A percentile compares a stretch with the other conserved stretches of the same genome.
phyloP scores from a whole-genome alignment of 1,139 yeast species.

The Suhomyces bribrorum region DNA sequence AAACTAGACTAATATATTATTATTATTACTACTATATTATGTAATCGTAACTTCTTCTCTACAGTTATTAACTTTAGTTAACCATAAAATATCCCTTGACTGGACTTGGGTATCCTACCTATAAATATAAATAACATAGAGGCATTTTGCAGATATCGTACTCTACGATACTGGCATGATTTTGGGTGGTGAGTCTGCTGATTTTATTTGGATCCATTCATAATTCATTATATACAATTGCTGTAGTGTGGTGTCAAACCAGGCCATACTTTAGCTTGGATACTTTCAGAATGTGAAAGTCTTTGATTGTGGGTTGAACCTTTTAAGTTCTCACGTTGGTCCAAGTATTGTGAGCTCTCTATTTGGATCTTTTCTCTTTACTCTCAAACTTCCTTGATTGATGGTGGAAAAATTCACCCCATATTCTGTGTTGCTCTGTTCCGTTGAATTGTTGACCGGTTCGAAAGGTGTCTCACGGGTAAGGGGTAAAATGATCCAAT shows the following conservation, averaged over 20 bases:
- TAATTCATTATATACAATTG: background rate
- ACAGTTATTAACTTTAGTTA: too few species aligned
- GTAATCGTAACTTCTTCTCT: too few species aligned
- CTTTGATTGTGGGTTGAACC: background rate
- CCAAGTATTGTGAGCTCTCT: conserved; percentile 6
- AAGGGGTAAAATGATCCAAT: conserved; percentile 37
- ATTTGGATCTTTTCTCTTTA: conserved; percentile 7
- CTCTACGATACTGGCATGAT: too few species aligned
- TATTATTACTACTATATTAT: too few species aligned
- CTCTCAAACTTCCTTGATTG: conserved; percentile 10
- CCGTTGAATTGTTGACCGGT: conserved; percentile 2
- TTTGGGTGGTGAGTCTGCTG: too few species aligned
- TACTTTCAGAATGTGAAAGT: background rate
- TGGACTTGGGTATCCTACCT: too few species aligned
- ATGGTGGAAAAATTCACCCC: conserved; percentile 11
- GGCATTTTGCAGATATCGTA: too few species aligned
- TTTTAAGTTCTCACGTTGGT: conserved; percentile 3
- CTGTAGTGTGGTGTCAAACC: too few species aligned
- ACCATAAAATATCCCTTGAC: too few species aligned
- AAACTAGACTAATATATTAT: too few species aligned
- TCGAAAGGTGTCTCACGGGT: background rate
- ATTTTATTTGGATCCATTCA: background rate
- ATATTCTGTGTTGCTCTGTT: conserved; percentile 2
- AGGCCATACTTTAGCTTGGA: too few species aligned
- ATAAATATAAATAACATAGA: too few species aligned